Evolutionary conservation across 805 yeast species (phyloP).

Genomic region (Candida qinlingensis): DNA sequence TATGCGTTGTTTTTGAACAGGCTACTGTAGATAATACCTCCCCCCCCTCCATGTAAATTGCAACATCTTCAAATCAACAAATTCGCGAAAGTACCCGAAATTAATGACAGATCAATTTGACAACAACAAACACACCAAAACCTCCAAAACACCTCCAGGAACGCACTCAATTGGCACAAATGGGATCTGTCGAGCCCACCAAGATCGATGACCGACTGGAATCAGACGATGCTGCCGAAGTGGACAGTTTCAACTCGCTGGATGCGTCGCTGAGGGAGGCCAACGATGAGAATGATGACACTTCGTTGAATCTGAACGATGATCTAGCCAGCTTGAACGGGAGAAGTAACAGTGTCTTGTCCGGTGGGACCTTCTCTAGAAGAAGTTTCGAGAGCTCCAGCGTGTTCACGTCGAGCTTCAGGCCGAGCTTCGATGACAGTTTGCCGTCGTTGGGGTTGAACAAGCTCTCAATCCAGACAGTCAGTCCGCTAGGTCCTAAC

Average conservation of each 20-base stretch:
- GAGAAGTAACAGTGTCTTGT: conserved; percentile 12
- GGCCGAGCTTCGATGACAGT: conserved; percentile 32
- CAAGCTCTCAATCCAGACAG: conserved; percentile 32
- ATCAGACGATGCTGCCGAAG: conserved; percentile 2
- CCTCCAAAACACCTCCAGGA: too few species aligned
- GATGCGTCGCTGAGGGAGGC: conserved; percentile 11
- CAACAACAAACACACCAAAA: too few species aligned
- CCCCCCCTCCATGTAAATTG: too few species aligned
- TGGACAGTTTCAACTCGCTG: conserved; percentile 9
- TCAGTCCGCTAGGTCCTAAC: conserved; percentile 63
- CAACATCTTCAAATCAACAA: neutral
- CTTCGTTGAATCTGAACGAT: conserved; percentile 27
- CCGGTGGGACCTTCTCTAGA: conserved; percentile 17
- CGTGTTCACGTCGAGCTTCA: conserved; percentile 23
- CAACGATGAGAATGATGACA: conserved; percentile 10
- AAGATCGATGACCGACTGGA: neutral
- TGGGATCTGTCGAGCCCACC: neutral
- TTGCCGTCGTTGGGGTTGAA: conserved; percentile 34
- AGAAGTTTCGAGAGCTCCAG: conserved; percentile 30
- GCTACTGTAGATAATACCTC: neutral
- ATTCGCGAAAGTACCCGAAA: neutral
- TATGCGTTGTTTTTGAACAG: neutral
- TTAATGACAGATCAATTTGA: too few species aligned
- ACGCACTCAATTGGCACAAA: neutral
- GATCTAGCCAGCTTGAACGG: conserved; percentile 27